Conservation (phyloP, 805 yeast species). For the Maudiozyma bulderi region DNA sequence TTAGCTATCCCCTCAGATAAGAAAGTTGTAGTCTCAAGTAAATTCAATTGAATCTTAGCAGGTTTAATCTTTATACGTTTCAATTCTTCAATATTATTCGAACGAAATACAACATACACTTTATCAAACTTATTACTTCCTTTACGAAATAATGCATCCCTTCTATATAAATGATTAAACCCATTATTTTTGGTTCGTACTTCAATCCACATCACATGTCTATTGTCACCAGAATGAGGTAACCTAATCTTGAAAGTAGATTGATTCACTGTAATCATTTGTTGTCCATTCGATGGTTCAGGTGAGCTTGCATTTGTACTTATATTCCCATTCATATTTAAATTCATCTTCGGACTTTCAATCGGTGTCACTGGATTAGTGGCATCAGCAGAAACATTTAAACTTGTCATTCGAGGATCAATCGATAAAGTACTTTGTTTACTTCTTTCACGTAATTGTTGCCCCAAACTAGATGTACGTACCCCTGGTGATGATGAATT, state of each 20-base stretch:
- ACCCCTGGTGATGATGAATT: not conserved
- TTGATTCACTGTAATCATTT: conserved; percentile 2
- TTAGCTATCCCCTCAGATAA: conserved; percentile 25
- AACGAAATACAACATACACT: conserved; percentile 8
- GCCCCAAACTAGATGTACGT: conserved; percentile 1
- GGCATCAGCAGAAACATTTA: not conserved
- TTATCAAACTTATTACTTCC: conserved; percentile 20
- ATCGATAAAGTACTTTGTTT: not conserved
- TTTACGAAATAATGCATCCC: conserved; percentile 18
- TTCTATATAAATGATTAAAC: conserved; percentile 14
- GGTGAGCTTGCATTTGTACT: too few relatives aligned
- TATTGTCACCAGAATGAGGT: conserved; percentile 8
- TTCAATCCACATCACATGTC: conserved; percentile 19
- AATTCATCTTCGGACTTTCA: not conserved
- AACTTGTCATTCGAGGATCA: not conserved
- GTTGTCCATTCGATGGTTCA: not conserved
- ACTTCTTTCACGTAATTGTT: not conserved
- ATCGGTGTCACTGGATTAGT: not conserved
- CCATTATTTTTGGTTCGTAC: conserved; percentile 13
- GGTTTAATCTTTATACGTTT: conserved; percentile 9
- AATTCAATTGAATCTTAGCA: conserved; percentile 17
- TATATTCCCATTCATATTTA: too few relatives aligned
- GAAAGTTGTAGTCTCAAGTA: conserved; percentile 22
- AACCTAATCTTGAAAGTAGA: conserved; percentile 15
- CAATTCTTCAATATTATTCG: conserved; percentile 7